These are phyloP conservation scores for Cymbomonas tetramitiformis DNA, from an alignment of 139 green algal species.

Conservation along the genomic window DNA sequence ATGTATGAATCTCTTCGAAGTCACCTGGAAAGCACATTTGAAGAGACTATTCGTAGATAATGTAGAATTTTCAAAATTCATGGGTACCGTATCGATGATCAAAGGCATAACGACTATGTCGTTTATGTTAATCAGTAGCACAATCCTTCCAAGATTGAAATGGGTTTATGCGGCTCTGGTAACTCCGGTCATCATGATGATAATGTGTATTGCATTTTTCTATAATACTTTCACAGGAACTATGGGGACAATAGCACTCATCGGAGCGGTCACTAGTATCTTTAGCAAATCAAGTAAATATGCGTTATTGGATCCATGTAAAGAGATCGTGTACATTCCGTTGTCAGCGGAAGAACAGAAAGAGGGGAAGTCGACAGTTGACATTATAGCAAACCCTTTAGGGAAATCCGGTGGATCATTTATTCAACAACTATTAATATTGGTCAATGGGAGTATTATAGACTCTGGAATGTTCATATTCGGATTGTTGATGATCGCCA, in stretches of 20 bases:
- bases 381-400: slow-evolving; percentile 98
- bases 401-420: slow-evolving; percentile 92
- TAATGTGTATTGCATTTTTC: neutral
- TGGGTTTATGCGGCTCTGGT: slow-evolving; percentile 89
- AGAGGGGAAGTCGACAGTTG: slow-evolving; percentile 98
- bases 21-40: slow-evolving; percentile 99
- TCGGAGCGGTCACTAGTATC: slow-evolving; percentile 92
- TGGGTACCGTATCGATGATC: slow-evolving; percentile 63
- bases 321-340: slow-evolving; percentile 99
- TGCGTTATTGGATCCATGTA: slow-evolving; percentile 97
- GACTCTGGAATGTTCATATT: slow-evolving; percentile 91
- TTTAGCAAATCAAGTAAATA: slow-evolving; percentile 97
- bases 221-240: neutral
- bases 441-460: slow-evolving; percentile 87
- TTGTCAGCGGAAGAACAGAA: slow-evolving; percentile 80
- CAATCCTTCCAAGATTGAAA: slow-evolving; percentile 89
- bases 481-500: slow-evolving; percentile 71
- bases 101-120: slow-evolving; percentile 79
- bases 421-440: slow-evolving; percentile 97
- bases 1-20: slow-evolving; percentile 97
- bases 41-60: slow-evolving; percentile 97
- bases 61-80: slow-evolving; percentile 86
- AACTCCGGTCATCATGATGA: slow-evolving; percentile 46
- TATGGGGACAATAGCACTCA: slow-evolving; percentile 69
- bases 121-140: slow-evolving; percentile 88